Evolutionary conservation across 2,329 filamentous ascomycete species (phyloP), one percentile per base, ranked within the genome.

Genomic region (Paraphaeosphaeria sporulosa): DNA sequence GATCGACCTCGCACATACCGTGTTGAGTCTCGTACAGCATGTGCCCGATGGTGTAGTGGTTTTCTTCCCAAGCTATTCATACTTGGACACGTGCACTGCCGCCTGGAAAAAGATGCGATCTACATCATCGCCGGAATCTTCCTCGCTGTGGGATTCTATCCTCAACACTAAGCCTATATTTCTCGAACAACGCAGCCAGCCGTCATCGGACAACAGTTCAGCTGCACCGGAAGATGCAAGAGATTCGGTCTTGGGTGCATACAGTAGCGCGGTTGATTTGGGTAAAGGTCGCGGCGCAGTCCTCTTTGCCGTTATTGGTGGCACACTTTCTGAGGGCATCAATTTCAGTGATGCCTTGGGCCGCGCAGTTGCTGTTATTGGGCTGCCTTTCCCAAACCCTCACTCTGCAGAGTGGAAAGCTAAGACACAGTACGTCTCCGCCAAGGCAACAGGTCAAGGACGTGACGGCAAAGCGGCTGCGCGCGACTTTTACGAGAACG

Each of bases 21-120:
- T 99, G 8, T 75, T 93, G 1, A 89, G 89, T 54, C 82, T 95
- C 5, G 91, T 90, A 68, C 83, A 85, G 7, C 81, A 87, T 4
- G 90, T 97, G 0, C 93, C 93, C 0, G 94, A 97, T 67, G 95
- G 95, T 2, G 86, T 97, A 0, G 93, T 99, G 0, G 89, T 94
- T 0, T 99, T 99, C 81, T 98, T 99, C 69, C 94, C 95, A 0
- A 97, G 93, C 77, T 98, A 99, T 76, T 87, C 90, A 10, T 98
- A 97, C 75, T 86, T 99, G 0, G 89, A 93, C 51, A 87, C 89
- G 49, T 92, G 96, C 7, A 67, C 79, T 12, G 63, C 65, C 5
- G 67, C 71, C 0, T 84, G 82, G 82, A 78, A 79, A 57, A 67
- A 70, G n/a, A 53, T 69, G 3, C 53, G 55, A n/a, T 43, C 27